phyloP scores from a whole-genome alignment of 345 rosid species.

The Eucalyptus shirleyi region DNA sequence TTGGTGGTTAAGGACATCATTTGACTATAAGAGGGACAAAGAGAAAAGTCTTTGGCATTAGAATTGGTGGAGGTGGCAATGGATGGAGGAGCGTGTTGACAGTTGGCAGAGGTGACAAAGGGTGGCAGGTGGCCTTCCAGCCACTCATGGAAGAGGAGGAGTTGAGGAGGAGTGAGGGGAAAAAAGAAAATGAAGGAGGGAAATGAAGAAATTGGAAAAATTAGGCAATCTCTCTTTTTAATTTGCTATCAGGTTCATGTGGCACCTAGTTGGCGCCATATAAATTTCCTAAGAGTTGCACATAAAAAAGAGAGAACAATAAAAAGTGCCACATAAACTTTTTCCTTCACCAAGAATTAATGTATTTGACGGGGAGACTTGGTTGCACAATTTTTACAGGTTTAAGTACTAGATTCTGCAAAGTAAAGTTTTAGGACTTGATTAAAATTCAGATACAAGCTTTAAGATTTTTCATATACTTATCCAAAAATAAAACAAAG shows the following conservation, averaged over 20 bases:
- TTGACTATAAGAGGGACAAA: background rate
- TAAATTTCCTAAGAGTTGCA: background rate
- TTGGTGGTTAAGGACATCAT: background rate
- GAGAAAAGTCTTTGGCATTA: background rate
- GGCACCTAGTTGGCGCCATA: background rate
- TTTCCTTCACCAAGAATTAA: background rate
- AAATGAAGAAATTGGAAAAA: background rate
- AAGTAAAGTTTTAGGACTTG: background rate
- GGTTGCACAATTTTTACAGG: background rate
- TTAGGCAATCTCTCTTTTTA: background rate
- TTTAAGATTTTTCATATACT: background rate
- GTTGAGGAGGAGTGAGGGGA: background rate
- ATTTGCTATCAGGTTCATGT: background rate
- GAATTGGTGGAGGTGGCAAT: background rate
- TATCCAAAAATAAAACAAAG: background rate
- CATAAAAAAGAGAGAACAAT: background rate
- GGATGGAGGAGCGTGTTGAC: background rate
- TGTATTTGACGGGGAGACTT: background rate
- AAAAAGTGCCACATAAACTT: background rate
- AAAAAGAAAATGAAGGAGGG: background rate
- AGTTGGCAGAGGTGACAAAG: background rate
- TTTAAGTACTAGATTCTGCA: background rate
- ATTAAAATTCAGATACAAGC: background rate
- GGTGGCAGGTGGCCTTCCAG: background rate
- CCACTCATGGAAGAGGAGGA: background rate